Evolutionary conservation across 1,139 yeast genomes (phyloP), one percentile per base, ranked within the genome.

Genomic region (Debaryomyces fabryi): DNA sequence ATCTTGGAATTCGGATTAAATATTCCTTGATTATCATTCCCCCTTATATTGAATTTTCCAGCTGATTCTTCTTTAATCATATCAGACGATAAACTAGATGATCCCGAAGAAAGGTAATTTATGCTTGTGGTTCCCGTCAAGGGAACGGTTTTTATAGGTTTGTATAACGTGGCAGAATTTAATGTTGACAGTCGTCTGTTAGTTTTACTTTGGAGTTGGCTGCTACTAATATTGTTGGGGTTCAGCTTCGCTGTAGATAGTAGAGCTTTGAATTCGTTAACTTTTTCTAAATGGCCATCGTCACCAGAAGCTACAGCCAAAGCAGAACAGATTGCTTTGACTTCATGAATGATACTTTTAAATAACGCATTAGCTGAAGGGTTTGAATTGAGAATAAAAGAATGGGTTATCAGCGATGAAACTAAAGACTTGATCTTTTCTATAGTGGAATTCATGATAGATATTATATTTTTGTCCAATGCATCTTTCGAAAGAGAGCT

Each of bases 291-390:
- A 23, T 45, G 24, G 9, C 37, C 21, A 9, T 39, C 39, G 23
- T 47, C 52, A 6, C 42, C 47, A 2, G 53, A 51, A 1, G 63
- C 51, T 45, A 67, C 50, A 2, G 24, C 42, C 32, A 65, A 42
- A 4, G 67, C 70, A 27, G 58, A 49, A 9, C 54, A 39, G 6
- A 69, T 50, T 0, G 71, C 66, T 12, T 48, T 38, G 2, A 65
- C 47, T 48, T 69, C 74, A 47, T 62, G 58, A 7, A 47, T 27
- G 10, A 69, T 47, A 2, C 64, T 61, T 10, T 45, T 49, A 25
- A 53, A 52, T 4, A 62, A 51, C 4, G 53, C 52, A 10, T 29
- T 49, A 21, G 27, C 10, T 20, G 12, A 8, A 15, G 47, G 24
- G 33, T 42, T 15, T 12, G 39, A 27, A 3, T 21, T 24, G 15